These are phyloP conservation scores for Spencermartinsiella europaea DNA, from an alignment of 805 yeast genomes.

Conservation along the genomic window DNA sequence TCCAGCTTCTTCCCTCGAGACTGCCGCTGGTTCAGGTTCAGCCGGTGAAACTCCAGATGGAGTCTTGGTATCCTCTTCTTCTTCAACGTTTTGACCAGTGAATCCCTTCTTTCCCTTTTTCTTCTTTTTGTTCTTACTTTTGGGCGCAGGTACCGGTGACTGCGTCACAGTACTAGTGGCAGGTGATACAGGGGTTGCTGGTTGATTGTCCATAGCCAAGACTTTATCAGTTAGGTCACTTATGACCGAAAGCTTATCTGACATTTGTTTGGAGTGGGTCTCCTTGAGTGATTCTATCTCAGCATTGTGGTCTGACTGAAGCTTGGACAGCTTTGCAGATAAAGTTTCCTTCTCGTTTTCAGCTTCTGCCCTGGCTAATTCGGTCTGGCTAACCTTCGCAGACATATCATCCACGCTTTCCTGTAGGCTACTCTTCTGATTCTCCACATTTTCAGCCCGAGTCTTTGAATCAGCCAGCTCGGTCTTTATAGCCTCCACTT, in stretches of 20 bases:
- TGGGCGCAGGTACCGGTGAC: slow-evolving; percentile 1
- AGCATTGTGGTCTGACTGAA: not conserved
- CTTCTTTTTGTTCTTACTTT: slow-evolving; percentile 26
- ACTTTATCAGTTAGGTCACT: not conserved
- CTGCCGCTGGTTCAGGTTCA: too few relatives aligned
- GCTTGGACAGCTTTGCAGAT: slow-evolving; percentile 2
- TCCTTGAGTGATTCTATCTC: not conserved
- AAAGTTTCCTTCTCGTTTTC: slow-evolving; percentile 4
- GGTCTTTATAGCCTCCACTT: slow-evolving; percentile 4
- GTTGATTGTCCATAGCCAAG: not conserved
- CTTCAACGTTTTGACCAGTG: not conserved
- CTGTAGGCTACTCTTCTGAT: not conserved
- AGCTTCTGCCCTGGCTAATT: slow-evolving; percentile 3
- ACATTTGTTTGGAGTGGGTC: not conserved
- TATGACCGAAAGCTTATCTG: not conserved
- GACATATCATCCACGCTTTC: not conserved
- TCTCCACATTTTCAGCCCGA: not conserved
- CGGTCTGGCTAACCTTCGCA: not conserved
- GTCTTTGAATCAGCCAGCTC: slow-evolving; percentile 6
- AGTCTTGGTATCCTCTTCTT: too few relatives aligned
- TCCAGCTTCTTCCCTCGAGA: not conserved
- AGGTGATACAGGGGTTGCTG: not conserved
- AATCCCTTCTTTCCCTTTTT: slow-evolving; percentile 20
- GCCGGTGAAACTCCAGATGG: too few relatives aligned
- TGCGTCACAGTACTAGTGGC: not conserved